phyloP scores from a whole-genome alignment of 805 yeast genomes.

The Ogataea nitratoaversa region DNA sequence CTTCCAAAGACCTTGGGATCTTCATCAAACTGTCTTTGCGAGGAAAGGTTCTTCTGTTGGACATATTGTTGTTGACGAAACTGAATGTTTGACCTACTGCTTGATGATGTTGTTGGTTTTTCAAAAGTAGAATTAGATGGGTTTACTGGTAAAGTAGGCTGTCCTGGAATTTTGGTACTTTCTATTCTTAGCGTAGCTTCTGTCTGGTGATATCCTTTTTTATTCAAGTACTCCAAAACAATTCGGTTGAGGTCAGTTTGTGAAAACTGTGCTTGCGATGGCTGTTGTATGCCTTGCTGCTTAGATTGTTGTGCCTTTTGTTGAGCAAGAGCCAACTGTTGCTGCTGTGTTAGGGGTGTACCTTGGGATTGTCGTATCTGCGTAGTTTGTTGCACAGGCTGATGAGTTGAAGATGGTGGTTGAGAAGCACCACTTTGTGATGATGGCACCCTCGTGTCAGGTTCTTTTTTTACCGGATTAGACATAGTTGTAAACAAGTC shows the following conservation, averaged over 20 bases:
- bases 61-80: constrained; percentile 27
- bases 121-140: constrained; percentile 38
- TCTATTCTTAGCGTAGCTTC: constrained; percentile 93
- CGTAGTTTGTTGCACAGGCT: constrained; percentile 5
- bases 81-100: constrained; percentile 32
- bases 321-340: constrained; percentile 3
- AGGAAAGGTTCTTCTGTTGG: constrained; percentile 22
- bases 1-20: constrained; percentile 71
- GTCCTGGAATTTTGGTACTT: constrained; percentile 54
- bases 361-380: constrained; percentile 9
- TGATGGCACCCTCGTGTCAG: constrained; percentile 6
- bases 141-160: constrained; percentile 45
- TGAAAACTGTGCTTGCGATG: constrained; percentile 40
- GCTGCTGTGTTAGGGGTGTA: constrained; percentile 1
- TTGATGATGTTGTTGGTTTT: constrained; percentile 31
- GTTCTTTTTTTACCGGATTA: constrained; percentile 15
- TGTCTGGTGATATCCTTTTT: constrained; percentile 90
- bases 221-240: constrained; percentile 86
- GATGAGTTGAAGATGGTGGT: constrained; percentile 13
- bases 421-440: constrained; percentile 5
- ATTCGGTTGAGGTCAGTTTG: constrained; percentile 88
- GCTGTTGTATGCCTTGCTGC: constrained; percentile 9
- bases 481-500: constrained; percentile 11
- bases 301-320: constrained; percentile 15
- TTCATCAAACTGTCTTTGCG: constrained; percentile 40